A percentile compares a stretch with the other conserved stretches of the same genome.
These are phyloP conservation scores for Carallia pectinifolia DNA, from an alignment of 345 rosid species.

Conservation along the genomic window DNA sequence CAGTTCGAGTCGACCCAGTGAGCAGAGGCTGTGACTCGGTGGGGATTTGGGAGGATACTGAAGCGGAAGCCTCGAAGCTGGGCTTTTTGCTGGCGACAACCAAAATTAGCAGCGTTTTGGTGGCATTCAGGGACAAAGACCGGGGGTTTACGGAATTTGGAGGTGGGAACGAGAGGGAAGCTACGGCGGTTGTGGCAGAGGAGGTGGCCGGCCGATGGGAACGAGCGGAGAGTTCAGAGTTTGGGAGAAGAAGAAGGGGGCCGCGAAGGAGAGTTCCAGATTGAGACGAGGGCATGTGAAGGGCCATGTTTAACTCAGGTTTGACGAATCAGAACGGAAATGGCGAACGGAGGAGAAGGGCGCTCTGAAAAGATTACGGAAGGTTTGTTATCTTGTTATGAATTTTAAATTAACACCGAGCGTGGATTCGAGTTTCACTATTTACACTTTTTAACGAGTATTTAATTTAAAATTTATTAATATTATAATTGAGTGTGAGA, in stretches of 20 bases:
- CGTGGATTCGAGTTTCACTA: too few relatives aligned
- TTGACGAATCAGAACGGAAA: too few relatives aligned
- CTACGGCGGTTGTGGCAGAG: neutral
- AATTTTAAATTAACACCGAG: too few relatives aligned
- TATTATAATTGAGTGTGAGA: too few relatives aligned
- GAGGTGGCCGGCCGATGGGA: neutral
- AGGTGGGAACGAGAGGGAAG: neutral
- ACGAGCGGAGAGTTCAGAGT: neutral
- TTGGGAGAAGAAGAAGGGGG: slow-evolving; percentile 5
- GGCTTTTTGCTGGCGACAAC: neutral
- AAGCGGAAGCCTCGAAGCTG: slow-evolving; percentile 14
- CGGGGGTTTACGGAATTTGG: neutral
- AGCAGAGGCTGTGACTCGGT: neutral
- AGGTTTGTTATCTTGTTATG: too few relatives aligned
- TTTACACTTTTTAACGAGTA: too few relatives aligned
- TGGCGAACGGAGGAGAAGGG: too few relatives aligned
- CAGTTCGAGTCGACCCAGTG: slow-evolving; percentile 26
- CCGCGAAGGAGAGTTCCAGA: slow-evolving; percentile 2
- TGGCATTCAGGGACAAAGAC: neutral
- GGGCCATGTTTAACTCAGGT: slow-evolving; percentile 18
- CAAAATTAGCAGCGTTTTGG: neutral
- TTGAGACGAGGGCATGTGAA: slow-evolving; percentile 10
- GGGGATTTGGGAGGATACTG: slow-evolving; percentile 1
- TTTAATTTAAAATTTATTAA: too few relatives aligned
- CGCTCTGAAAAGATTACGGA: too few relatives aligned